A percentile compares a stretch with the other conserved stretches of the same genome.
These are phyloP conservation scores for Pyrenochaeta sp. DNA, from an alignment of 2,329 filamentous ascomycete genomes.

Conservation along the genomic window DNA sequence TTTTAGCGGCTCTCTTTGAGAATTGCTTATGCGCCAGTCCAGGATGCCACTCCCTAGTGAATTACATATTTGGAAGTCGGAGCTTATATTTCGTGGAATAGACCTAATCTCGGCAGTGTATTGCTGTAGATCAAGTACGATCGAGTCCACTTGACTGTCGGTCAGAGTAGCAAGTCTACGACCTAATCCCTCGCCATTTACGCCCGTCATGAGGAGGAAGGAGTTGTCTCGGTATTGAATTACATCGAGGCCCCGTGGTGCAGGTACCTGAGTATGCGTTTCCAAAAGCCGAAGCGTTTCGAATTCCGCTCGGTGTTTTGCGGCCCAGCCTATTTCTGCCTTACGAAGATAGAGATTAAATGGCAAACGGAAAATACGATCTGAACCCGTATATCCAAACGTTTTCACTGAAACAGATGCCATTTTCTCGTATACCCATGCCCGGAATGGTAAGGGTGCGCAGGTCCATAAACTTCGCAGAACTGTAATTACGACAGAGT, in stretches of 20 bases:
- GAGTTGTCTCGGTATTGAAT: conserved; percentile 12
- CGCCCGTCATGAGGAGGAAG: conserved; percentile 16
- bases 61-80: conserved; percentile 17
- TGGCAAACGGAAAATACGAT: conserved; percentile 12
- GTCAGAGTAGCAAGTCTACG: conserved; percentile 14
- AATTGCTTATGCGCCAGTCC: conserved; percentile 17
- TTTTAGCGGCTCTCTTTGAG: conserved; percentile 9
- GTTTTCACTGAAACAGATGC: conserved; percentile 3
- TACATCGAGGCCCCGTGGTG: conserved; percentile 12
- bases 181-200: conserved; percentile 11
- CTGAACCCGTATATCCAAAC: conserved; percentile 14
- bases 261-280: conserved; percentile 16
- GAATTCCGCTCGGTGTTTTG: conserved; percentile 16
- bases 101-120: conserved; percentile 14
- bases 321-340: conserved; percentile 12
- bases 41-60: conserved; percentile 15
- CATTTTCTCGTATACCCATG: conserved; percentile 11
- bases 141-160: conserved; percentile 9
- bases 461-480: conserved; percentile 9
- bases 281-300: conserved; percentile 9
- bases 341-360: conserved; percentile 19
- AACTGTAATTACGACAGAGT: background rate
- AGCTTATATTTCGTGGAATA: conserved; percentile 14
- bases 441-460: conserved; percentile 12
- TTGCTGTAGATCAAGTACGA: conserved; percentile 9